Conservation (phyloP, 768 basidiomycete genomes). For the Daedaleopsis sinensis region DNA sequence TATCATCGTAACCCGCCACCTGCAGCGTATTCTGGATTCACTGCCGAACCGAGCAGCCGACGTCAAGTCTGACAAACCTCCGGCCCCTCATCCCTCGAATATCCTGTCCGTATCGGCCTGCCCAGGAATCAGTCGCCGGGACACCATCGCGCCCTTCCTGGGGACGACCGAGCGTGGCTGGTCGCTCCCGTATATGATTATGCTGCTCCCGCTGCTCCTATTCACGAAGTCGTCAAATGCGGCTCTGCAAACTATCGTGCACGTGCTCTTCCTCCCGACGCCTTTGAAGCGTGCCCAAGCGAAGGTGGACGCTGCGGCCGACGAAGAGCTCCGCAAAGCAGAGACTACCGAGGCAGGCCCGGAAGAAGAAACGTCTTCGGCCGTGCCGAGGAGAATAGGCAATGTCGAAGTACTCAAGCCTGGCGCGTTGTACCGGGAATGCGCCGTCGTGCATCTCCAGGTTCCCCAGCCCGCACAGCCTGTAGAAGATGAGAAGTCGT, state of each 20-base stretch:
- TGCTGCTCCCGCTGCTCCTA: slow-evolving; percentile 69
- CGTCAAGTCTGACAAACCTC: slow-evolving; percentile 10
- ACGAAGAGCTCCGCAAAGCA: slow-evolving; percentile 17
- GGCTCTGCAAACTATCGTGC: slow-evolving; percentile 77
- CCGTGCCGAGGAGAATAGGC: slow-evolving; percentile 7
- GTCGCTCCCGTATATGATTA: slow-evolving; percentile 63
- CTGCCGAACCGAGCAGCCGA: slow-evolving; percentile 57
- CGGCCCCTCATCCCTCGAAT: slow-evolving; percentile 61
- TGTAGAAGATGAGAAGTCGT: no score
- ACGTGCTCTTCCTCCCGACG: slow-evolving; percentile 80
- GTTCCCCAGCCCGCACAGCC: no score
- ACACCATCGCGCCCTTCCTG: slow-evolving; percentile 63
- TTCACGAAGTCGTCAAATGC: slow-evolving; percentile 68
- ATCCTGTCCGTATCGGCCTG: slow-evolving; percentile 75
- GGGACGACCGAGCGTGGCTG: slow-evolving; percentile 42
- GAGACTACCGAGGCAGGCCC: slow-evolving; percentile 11
- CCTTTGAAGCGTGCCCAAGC: slow-evolving; percentile 58
- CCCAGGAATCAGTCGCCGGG: slow-evolving; percentile 74
- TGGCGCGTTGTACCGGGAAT: slow-evolving; percentile 77
- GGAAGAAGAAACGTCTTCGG: slow-evolving; percentile 20
- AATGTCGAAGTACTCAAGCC: slow-evolving; percentile 72
- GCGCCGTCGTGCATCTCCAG: slow-evolving; percentile 38
- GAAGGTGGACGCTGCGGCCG: slow-evolving; percentile 34
- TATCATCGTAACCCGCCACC: slow-evolving; percentile 68
- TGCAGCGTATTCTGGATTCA: slow-evolving; percentile 84